A percentile compares a stretch with the other conserved stretches of the same genome.
Evolutionary conservation across 768 basidiomycete genomes (phyloP).

Genomic region (Polyporus arcularius): DNA sequence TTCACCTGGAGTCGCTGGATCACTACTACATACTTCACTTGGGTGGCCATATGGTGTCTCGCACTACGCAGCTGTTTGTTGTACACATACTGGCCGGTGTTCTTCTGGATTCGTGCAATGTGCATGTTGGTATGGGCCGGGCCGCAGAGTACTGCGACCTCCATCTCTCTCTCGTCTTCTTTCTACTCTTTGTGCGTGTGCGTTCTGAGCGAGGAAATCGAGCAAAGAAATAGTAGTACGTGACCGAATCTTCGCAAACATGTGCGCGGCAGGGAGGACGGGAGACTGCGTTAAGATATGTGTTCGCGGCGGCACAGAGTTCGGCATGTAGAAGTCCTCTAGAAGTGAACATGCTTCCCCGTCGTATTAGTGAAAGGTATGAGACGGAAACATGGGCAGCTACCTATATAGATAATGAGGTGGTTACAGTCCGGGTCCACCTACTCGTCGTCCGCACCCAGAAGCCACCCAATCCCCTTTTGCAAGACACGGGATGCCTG

Average conservation of each 20-base stretch:
- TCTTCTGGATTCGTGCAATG: slow-evolving; percentile 4
- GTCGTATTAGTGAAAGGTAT: too few relatives aligned
- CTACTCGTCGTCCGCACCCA: slow-evolving; percentile 69
- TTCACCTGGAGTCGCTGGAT: too few relatives aligned
- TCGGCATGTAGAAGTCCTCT: too few relatives aligned
- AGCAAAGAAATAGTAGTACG: too few relatives aligned
- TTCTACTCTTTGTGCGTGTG: slow-evolving; percentile 23
- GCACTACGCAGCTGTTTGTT: neutral
- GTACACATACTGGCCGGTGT: slow-evolving; percentile 9
- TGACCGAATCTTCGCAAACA: slow-evolving; percentile 8
- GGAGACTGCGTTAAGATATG: too few relatives aligned
- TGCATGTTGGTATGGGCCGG: slow-evolving; percentile 13
- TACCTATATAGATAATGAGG: too few relatives aligned
- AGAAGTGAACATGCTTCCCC: too few relatives aligned
- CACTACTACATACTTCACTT: too few relatives aligned
- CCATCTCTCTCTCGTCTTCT: neutral
- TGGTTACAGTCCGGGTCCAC: too few relatives aligned
- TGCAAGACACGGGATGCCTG: slow-evolving; percentile 80
- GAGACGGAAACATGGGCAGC: too few relatives aligned
- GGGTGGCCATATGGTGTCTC: neutral
- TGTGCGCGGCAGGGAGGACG: neutral
- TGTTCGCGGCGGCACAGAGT: too few relatives aligned
- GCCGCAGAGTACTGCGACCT: slow-evolving; percentile 11
- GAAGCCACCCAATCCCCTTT: slow-evolving; percentile 93
- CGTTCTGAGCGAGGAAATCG: neutral